Percentiles rank a stretch among this genome's conserved stretches.
Conservation (phyloP, 2,329 filamentous ascomycete genomes). For the Epichloe sylvatica region DNA sequence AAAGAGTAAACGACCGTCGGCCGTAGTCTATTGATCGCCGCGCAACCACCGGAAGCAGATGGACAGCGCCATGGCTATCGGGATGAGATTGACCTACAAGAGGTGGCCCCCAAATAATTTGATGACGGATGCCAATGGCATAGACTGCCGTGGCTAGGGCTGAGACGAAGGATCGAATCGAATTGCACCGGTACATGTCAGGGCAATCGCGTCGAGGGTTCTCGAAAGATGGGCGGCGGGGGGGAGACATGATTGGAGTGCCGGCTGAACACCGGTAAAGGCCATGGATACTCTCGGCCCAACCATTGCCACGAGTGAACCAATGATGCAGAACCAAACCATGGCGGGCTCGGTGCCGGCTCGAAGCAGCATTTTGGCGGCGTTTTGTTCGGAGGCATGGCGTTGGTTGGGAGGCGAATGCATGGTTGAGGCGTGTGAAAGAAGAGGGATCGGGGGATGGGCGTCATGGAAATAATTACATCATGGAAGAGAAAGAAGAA, state of each 20-base stretch:
- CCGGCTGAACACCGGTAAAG: constrained; percentile 58
- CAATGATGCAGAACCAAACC: too few relatives aligned
- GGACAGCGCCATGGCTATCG: constrained; percentile 15
- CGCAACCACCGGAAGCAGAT: constrained; percentile 16
- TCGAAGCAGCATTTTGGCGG: too few relatives aligned
- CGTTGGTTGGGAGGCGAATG: neutral
- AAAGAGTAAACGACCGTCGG: neutral
- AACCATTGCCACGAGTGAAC: too few relatives aligned
- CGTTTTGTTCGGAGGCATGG: too few relatives aligned
- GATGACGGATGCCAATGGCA: constrained; percentile 48
- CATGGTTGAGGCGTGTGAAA: neutral
- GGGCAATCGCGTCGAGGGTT: constrained; percentile 33
- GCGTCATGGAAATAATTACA: too few relatives aligned
- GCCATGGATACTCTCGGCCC: constrained; percentile 1
- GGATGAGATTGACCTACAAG: constrained; percentile 21
- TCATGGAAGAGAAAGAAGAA: too few relatives aligned
- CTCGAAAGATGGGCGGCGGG: constrained; percentile 52
- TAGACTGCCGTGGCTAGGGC: constrained; percentile 53
- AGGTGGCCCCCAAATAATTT: constrained; percentile 50
- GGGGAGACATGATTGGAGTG: constrained; percentile 60
- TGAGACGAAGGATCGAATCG: constrained; percentile 51
- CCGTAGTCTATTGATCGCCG: neutral
- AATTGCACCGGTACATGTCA: constrained; percentile 47
- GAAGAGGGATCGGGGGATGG: too few relatives aligned
- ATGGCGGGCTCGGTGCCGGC: too few relatives aligned